These are phyloP conservation scores for Aspergillus latus DNA, from an alignment of 2,329 filamentous ascomycete genomes.

Conservation along the genomic window DNA sequence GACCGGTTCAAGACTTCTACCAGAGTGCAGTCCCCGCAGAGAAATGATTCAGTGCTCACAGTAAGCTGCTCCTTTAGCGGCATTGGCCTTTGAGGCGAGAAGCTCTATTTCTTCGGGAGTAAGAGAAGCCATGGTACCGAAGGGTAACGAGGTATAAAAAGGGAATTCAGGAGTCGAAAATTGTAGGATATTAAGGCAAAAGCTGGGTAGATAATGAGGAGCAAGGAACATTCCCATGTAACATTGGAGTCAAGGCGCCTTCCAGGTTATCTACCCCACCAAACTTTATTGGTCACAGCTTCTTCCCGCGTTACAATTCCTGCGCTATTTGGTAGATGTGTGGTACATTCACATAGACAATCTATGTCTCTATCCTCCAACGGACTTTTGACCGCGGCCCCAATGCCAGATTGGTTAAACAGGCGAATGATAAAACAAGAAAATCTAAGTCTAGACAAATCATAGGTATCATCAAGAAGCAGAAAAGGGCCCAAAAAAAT, in stretches of 20 bases:
- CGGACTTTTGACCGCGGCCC: conserved; percentile 3
- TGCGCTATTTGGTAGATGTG: not conserved
- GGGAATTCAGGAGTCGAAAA: not conserved
- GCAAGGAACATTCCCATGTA: not conserved
- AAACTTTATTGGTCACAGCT: not conserved
- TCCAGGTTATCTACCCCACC: not conserved
- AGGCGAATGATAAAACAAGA: conserved; percentile 12
- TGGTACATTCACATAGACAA: not conserved
- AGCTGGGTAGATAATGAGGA: not conserved
- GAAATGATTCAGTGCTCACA: conserved; percentile 52
- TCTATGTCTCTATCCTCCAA: conserved; percentile 2
- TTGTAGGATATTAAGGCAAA: not conserved
- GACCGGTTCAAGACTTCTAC: not conserved
- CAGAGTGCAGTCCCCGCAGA: not conserved
- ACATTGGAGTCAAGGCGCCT: not conserved
- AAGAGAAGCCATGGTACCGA: conserved; percentile 44
- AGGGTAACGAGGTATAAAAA: not conserved
- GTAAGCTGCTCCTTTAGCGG: conserved; percentile 77
- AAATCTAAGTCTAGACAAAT: conserved; percentile 16
- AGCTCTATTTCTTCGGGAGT: conserved; percentile 63
- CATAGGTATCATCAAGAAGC: conserved; percentile 22
- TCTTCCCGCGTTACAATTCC: too few relatives aligned
- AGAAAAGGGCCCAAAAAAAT: conserved; percentile 5
- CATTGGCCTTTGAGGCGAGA: conserved; percentile 62
- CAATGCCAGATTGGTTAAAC: conserved; percentile 21